A percentile compares a stretch with the other conserved stretches of the same genome.
phyloP scores from a whole-genome alignment of 306 rosid species.

The Begonia peltatifolia region DNA sequence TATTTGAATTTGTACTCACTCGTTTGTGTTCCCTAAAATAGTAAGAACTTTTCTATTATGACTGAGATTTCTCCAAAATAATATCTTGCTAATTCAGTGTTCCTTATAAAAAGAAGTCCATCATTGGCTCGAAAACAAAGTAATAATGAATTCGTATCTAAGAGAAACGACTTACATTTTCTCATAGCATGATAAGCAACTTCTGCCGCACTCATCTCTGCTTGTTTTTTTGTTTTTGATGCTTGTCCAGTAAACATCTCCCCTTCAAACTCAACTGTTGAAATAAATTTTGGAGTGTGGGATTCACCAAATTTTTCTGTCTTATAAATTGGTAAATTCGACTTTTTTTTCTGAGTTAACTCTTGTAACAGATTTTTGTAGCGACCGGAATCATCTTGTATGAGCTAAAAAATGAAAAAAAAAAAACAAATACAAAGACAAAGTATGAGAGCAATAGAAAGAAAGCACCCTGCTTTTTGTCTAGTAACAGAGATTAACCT shows the following conservation, averaged over 20 bases:
- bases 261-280: constrained; percentile 51
- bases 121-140: too few relatives aligned
- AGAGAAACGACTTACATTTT: constrained; percentile 19
- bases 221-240: constrained; percentile 58
- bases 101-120: too few relatives aligned
- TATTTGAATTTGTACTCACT: too few relatives aligned
- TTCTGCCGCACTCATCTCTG: constrained; percentile 77
- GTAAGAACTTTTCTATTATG: too few relatives aligned
- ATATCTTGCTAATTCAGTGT: too few relatives aligned
- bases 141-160: too few relatives aligned
- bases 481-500: constrained; percentile 34
- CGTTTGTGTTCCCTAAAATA: too few relatives aligned
- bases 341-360: constrained; percentile 45
- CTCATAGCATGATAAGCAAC: constrained; percentile 46
- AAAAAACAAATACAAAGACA: neutral
- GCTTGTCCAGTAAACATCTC: constrained; percentile 39
- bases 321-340: constrained; percentile 32
- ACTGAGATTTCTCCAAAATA: too few relatives aligned
- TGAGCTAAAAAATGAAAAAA: constrained; percentile 3
- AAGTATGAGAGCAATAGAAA: neutral
- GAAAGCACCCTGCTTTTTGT: neutral
- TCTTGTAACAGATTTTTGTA: constrained; percentile 85
- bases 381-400: constrained; percentile 35
- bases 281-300: constrained; percentile 47
- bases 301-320: constrained; percentile 37